phyloP scores from a whole-genome alignment of 2,329 filamentous ascomycete species.

The Botrytis medusae region DNA sequence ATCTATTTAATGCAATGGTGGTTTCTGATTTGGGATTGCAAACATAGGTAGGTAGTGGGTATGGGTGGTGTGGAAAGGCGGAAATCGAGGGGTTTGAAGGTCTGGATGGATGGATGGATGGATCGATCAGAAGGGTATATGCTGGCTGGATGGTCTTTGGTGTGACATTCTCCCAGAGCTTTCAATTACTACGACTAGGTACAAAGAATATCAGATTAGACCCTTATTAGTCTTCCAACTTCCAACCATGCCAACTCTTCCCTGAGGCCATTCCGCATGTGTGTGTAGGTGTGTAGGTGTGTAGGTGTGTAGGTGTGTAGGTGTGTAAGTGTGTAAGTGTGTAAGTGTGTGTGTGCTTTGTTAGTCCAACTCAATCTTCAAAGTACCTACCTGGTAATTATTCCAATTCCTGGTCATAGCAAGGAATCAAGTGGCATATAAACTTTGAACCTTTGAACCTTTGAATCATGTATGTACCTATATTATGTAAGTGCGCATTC shows the following conservation, averaged over 20 bases:
- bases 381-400: not conserved
- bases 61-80: no score
- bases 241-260: no score
- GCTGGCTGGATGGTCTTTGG: not conserved
- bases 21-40: not conserved
- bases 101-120: no score
- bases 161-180: not conserved
- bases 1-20: not conserved
- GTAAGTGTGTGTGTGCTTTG: not conserved
- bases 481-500: not conserved
- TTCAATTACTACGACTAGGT: not conserved
- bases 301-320: not conserved
- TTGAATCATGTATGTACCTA: not conserved
- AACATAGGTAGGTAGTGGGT: not conserved
- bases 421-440: not conserved
- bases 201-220: no score
- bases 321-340: not conserved
- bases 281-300: no score
- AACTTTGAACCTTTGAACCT: not conserved
- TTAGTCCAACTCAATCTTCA: not conserved
- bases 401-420: not conserved
- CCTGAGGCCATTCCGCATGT: no score
- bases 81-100: no score
- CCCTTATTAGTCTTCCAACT: not conserved
- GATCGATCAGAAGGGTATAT: no score